Base-by-base conservation (phyloP, 2,329 filamentous ascomycete species). In the Aspergillus sp. region DNA sequence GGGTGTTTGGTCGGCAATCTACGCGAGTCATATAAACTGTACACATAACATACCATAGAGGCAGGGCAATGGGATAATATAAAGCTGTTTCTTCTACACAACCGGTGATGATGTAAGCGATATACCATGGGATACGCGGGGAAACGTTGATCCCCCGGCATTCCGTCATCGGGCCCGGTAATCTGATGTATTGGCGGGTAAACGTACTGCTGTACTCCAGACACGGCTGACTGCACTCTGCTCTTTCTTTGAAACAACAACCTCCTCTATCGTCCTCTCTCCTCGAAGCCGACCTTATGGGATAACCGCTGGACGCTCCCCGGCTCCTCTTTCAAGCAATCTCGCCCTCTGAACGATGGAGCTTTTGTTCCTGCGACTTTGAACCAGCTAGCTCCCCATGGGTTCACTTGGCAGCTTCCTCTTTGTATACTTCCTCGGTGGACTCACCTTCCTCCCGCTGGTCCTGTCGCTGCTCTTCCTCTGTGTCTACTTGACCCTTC, bases 391-490 rank as follows among this genome's bases (percentile, higher is more conserved):
- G 38, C 41, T 52, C 54, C 55, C 51, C 48, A 64, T 64, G 61
- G 58, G 59, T 56, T 57, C 56, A 37, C 53, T 72, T 50, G 55
- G 52, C 43, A 61, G 60, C 47, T 78, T 89, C 52, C 67, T 93
- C 44, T 59, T 82, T 52, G 72, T 82, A 57, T 95, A 94, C 68
- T 57, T 93, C 44, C 63, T 93, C 37, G 88, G 88, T 60, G 89
- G 88, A 50, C 58, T 95, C 53, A 94, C 88, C 36, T 89, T 95
- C 55, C 55, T 94, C 37, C 88, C 88, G 17, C 66, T 93, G 3
- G 49, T 86, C 38, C 41, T 88, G 32, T 54, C 64, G 28, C 59
- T 72, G 29, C 48, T 84, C 35, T 53, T 88, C 33, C 54, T 76
- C 20, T 75, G 86, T 57, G 75, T 75, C 44, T 79, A 86, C 64